Evolutionary conservation across 768 basidiomycete species (phyloP).

Genomic region (Rubroboletus pulcherrimus): DNA sequence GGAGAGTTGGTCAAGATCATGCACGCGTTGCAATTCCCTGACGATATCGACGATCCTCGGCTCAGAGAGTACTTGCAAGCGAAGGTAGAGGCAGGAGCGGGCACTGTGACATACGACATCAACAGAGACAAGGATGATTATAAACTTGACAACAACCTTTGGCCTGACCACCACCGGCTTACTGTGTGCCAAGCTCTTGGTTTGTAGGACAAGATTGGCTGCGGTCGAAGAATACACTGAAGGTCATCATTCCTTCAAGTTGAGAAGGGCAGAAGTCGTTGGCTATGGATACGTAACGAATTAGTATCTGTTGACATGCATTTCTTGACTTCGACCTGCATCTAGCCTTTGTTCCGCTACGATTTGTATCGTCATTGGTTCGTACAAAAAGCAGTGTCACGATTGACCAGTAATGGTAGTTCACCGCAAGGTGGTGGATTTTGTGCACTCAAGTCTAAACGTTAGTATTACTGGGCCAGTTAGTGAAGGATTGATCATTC

Average conservation of each 20-base stretch:
- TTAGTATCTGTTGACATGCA: not conserved
- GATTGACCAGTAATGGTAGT: not conserved
- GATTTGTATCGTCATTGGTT: not conserved
- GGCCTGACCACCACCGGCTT: conserved; percentile 26
- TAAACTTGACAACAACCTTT: conserved; percentile 24
- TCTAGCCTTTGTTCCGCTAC: not conserved
- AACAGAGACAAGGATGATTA: conserved; percentile 13
- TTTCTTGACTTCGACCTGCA: not conserved
- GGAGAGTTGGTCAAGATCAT: conserved; percentile 3
- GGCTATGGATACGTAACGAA: not conserved
- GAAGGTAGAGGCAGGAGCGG: conserved; percentile 10
- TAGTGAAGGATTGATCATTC: not conserved
- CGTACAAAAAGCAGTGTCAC: not conserved
- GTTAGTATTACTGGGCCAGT: not conserved
- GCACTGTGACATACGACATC: conserved; percentile 6
- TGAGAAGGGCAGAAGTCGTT: not conserved
- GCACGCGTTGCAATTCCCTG: conserved; percentile 2
- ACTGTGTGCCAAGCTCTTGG: conserved; percentile 18
- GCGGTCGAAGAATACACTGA: not conserved
- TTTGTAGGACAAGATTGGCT: conserved; percentile 5
- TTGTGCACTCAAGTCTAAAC: not conserved
- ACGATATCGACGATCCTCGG: conserved; percentile 5
- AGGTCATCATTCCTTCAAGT: not conserved
- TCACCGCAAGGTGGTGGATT: too few relatives aligned
- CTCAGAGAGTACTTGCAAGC: conserved; percentile 13